Evolutionary conservation across 1,139 yeast genomes (phyloP).

Genomic region (Entelexis sorbosivorans): DNA sequence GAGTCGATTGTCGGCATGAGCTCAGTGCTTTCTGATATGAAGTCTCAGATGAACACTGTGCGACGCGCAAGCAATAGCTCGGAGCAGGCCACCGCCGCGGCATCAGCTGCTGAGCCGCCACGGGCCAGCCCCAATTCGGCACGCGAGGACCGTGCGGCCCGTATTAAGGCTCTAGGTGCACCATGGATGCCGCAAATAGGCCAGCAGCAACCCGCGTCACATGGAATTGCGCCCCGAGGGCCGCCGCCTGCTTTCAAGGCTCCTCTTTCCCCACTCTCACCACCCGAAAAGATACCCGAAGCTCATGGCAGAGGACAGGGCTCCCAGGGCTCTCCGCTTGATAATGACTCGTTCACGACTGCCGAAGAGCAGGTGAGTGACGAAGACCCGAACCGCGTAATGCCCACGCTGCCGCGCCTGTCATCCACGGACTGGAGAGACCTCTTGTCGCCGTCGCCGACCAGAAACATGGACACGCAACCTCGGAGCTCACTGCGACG

Average conservation of each 20-base stretch:
- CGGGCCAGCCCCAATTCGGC: not conserved
- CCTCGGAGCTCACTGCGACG: not conserved
- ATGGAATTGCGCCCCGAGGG: not conserved
- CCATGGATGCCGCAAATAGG: not conserved
- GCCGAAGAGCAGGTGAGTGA: slow-evolving; percentile 4
- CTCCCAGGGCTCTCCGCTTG: slow-evolving; percentile 1
- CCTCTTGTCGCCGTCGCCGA: not conserved
- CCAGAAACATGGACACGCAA: not conserved
- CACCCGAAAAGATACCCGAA: not conserved
- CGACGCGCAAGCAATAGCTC: slow-evolving; percentile 4
- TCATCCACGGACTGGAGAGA: slow-evolving; percentile 1
- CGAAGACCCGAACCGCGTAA: not conserved
- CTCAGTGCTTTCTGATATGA: slow-evolving; percentile 18
- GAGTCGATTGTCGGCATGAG: slow-evolving; percentile 21
- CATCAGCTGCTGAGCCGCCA: not conserved
- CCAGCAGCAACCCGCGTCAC: not conserved
- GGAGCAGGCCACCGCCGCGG: not conserved
- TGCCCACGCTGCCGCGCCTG: not conserved
- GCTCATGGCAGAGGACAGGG: not conserved
- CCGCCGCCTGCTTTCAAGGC: slow-evolving; percentile 8
- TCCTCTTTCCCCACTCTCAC: slow-evolving; percentile 8
- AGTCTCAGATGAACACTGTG: slow-evolving; percentile 6
- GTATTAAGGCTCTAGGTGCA: not conserved
- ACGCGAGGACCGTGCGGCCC: not conserved
- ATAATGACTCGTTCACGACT: not conserved